Base-by-base conservation (phyloP, 2,329 filamentous ascomycete species). In the Chaetomium sp. region DNA sequence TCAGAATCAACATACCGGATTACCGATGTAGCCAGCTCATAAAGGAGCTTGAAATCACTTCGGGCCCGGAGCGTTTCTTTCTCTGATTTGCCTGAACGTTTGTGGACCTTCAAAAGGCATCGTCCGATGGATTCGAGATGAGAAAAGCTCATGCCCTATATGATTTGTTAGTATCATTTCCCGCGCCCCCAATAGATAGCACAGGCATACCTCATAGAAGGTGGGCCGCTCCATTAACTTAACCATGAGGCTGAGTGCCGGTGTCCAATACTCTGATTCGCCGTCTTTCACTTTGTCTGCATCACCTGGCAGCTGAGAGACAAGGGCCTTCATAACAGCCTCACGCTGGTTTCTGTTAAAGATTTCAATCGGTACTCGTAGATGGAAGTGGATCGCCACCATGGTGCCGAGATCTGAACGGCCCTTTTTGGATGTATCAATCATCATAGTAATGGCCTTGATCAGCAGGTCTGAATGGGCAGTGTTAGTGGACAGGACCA, bases 221-320 rank as follows among this genome's bases (percentile, higher is more conserved):
- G 77, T 79, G 0, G 79, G 72, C n/a, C 72, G 71, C 5, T 67
- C 65, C 73, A 80, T 79, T 32, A 81, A 66, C 61, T 78, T 81
- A 2, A 72, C 65, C 59, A 75, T 72, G 48, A 82, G 61, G 19
- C 73, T 71, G 6, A 82, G 66, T 5, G 77, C 62, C 8, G 69
- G 56, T 49, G 68, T 71, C 69, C 71, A 74, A 8, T 63, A 57
- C 1, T 59, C 59, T 9, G 56, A 8, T 10, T 47, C 54, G 10
- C 49, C 14, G 4, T 52, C 36, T 12, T 53, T 52, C 12, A 36
- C 44, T n/a, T 61, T 61, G 9, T 58, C 54, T 5, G 37, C 45
- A 6, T 55, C 55, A 32, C 33, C 35, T 9, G 58, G 49, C 10
- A 63, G n/a, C 35, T 59, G 57, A 2, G 58, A 48, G 11, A 60